Evolutionary conservation across 306 rosid genomes (phyloP), one percentile per base, ranked within the genome.

Genomic region (Psophocarpus tetragonolobus): DNA sequence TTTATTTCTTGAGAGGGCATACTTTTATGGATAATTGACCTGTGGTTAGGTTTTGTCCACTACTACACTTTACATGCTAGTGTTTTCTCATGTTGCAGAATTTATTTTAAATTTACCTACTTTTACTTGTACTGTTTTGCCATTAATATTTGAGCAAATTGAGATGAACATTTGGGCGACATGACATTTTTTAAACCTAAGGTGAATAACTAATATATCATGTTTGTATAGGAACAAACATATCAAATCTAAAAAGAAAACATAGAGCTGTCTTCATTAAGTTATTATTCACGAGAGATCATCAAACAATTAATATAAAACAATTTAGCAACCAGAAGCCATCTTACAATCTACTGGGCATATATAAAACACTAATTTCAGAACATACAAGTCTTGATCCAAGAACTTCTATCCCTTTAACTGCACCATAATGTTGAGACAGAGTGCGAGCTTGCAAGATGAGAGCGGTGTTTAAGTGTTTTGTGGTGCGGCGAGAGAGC

Each of bases 351-450:
- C 71, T 36, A 62, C 45, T 18, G n/a, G 41, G 10, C 51, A n/a
- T 39, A 51, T 15, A n/a, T 68, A 70, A 14, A 69, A 81, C 61
- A 79, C 45, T 5, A 13, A 80, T 64, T 54, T 60, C 68, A 78
- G 78, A 81, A 81, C 30, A 82, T 90, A 94, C 98, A 95, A 89
- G 74, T 65, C 80, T 76, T 38, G 95, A 87, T 82, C 98, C 97
- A 80, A 94, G 92, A 73, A 90, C 97, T 85, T 91, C 81, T 82
- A 92, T 85, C 69, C 97, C 97, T 86, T 92, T 92, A 84, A 92
- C 88, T 80, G 97, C 97, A 66, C 98, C 98, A 84, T 92, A 94
- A 80, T 94, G 97, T 81, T 92, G 97, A 81, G 98, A 78, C 56
- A 92, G 82, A 64, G 91, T n/a, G n/a, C n/a, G n/a, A n/a, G n/a